phyloP scores from a whole-genome alignment of 225 moss, liverwort and hornwort species.

The Polytrichum formosum region DNA sequence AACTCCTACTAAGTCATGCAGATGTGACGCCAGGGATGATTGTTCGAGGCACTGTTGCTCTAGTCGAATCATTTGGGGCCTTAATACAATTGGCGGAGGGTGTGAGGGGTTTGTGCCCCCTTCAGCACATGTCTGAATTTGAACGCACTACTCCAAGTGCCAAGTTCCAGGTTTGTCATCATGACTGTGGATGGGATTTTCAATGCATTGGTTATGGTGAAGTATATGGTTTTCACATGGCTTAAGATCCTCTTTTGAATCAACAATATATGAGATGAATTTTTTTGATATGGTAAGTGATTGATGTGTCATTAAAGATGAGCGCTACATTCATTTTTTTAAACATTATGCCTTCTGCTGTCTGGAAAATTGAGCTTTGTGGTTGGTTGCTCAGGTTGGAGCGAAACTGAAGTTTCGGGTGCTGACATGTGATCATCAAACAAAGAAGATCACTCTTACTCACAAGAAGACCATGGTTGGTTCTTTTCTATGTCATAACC shows the following conservation, averaged over 20 bases:
- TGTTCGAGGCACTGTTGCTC: slow-evolving; percentile 56
- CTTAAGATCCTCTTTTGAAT: too few species aligned
- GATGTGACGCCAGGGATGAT: slow-evolving; percentile 86
- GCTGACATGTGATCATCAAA: slow-evolving; percentile 47
- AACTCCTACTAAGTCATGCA: slow-evolving; percentile 64
- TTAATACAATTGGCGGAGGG: slow-evolving; percentile 70
- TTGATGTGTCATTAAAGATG: too few species aligned
- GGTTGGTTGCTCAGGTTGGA: slow-evolving; percentile 52
- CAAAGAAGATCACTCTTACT: slow-evolving; percentile 65
- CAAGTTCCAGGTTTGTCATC: slow-evolving; percentile 72
- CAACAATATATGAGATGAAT: too few species aligned
- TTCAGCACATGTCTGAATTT: slow-evolving; percentile 95
- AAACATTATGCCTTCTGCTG: too few species aligned
- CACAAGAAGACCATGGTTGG: slow-evolving; percentile 84
- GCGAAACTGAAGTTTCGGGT: slow-evolving; percentile 85
- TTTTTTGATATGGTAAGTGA: too few species aligned
- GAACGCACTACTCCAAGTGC: slow-evolving; percentile 72
- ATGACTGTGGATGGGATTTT: not conserved
- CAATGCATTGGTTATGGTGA: too few species aligned
- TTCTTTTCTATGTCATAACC: not conserved
- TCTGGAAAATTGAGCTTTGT: too few species aligned
- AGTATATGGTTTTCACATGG: too few species aligned
- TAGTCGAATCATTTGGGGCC: slow-evolving; percentile 77
- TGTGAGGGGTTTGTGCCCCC: slow-evolving; percentile 74
- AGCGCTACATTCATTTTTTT: too few species aligned